Conservation (phyloP, 1,284 basidiomycete genomes). For the Agaricales sp. region DNA sequence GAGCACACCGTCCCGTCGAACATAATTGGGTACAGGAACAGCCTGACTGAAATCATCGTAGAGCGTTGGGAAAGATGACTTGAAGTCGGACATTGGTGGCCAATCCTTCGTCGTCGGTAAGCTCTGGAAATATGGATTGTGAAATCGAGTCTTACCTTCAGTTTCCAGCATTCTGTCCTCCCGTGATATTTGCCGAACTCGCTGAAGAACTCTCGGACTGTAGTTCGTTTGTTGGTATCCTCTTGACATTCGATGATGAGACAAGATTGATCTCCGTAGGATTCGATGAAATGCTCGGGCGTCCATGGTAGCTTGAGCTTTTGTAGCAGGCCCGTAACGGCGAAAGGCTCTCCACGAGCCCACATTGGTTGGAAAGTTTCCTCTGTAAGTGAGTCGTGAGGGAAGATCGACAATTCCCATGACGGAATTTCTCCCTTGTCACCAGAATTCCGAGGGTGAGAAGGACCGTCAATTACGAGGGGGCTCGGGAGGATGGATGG, state of each 20-base stretch:
- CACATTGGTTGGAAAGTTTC: conserved; percentile 61
- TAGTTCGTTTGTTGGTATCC: conserved; percentile 49
- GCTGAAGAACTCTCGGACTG: conserved; percentile 73
- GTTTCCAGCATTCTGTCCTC: conserved; percentile 58
- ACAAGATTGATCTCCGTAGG: conserved; percentile 60
- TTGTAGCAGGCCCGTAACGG: conserved; percentile 55
- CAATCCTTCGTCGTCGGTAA: conserved; percentile 55
- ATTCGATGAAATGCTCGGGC: conserved; percentile 69
- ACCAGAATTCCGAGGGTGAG: background rate
- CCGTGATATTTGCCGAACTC: conserved; percentile 63
- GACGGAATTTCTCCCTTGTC: conserved; percentile 22
- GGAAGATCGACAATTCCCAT: conserved; percentile 34
- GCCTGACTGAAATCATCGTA: conserved; percentile 79
- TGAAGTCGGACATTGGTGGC: conserved; percentile 83
- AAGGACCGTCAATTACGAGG: background rate
- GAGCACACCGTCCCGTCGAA: conserved; percentile 77
- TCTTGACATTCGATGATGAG: conserved; percentile 75
- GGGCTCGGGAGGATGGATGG: background rate
- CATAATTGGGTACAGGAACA: conserved; percentile 83
- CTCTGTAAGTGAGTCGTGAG: conserved; percentile 43
- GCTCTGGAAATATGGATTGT: conserved; percentile 3
- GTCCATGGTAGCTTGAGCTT: conserved; percentile 69
- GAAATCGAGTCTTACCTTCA: conserved; percentile 52
- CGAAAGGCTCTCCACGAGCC: conserved; percentile 63
- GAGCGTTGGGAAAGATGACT: conserved; percentile 74